Evolutionary conservation across 2,329 filamentous ascomycete genomes (phyloP).

Genomic region (Ophiostoma fasciatum): DNA sequence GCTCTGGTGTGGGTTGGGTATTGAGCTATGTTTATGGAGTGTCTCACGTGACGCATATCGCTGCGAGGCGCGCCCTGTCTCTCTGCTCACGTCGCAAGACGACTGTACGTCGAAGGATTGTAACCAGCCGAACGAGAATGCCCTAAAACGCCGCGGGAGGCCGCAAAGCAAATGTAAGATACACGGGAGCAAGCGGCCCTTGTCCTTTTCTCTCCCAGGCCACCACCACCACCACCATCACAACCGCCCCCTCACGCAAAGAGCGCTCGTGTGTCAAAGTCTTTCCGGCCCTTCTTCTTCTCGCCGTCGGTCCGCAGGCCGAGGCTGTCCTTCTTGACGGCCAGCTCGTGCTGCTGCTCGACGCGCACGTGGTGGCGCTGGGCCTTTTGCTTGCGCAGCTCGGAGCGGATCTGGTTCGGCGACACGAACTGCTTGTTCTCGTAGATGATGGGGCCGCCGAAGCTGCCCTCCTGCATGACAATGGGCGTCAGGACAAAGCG

Average conservation of each 20-base stretch:
- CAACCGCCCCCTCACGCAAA: conserved; percentile 46
- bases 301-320: conserved; percentile 57
- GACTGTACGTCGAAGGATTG: too few species aligned
- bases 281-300: conserved; percentile 46
- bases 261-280: conserved; percentile 60
- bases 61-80: too few species aligned
- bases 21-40: too few species aligned
- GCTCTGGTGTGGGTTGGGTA: too few species aligned
- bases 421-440: conserved; percentile 97
- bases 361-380: conserved; percentile 61
- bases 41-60: too few species aligned
- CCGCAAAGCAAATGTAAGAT: too few species aligned
- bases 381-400: conserved; percentile 63
- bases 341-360: conserved; percentile 57
- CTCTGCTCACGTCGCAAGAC: too few species aligned
- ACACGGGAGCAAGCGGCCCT: too few species aligned
- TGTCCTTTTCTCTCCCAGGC: too few species aligned
- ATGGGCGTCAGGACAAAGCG: conserved; percentile 89
- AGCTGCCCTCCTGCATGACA: conserved; percentile 86
- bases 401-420: conserved; percentile 83
- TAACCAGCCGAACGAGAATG: too few species aligned
- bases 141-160: too few species aligned
- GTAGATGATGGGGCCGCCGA: conserved; percentile 92
- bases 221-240: too few species aligned
- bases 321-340: conserved; percentile 60